A percentile compares a stretch with the other conserved stretches of the same genome.
Conservation (phyloP, 805 yeast genomes). For the fission yeast (Schizosaccharomyces pombe) region DNA sequence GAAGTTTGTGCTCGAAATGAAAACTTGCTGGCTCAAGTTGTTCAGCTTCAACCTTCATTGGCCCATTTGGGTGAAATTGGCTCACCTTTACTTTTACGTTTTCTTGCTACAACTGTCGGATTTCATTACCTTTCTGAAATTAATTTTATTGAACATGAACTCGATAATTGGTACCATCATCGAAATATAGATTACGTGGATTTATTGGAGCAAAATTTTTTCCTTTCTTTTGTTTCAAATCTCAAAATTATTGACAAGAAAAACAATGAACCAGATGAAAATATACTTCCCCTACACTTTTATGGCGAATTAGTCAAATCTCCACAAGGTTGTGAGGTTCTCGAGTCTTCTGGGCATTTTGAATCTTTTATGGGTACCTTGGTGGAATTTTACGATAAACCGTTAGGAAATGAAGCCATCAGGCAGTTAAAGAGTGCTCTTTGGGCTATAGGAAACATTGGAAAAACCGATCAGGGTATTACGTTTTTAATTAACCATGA, state of each 20-base stretch:
- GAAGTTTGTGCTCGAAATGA: constrained; percentile 25
- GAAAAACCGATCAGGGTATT: constrained; percentile 48
- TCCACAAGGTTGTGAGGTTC: constrained; percentile 46
- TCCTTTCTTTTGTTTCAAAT: constrained; percentile 5
- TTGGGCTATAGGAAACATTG: constrained; percentile 76
- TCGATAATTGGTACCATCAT: constrained; percentile 38
- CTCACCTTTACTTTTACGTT: constrained; percentile 34
- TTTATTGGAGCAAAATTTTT: constrained; percentile 10
- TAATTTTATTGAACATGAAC: constrained; percentile 39
- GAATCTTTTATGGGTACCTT: constrained; percentile 14
- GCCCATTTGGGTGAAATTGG: constrained; percentile 29
- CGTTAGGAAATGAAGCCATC: constrained; percentile 18
- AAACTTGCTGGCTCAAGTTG: constrained; percentile 25
- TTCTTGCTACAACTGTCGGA: constrained; percentile 46
- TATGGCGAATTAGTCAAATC: constrained; percentile 63
- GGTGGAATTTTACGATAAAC: constrained; percentile 10
- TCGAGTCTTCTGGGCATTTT: constrained; percentile 26
- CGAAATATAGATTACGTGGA: constrained; percentile 11
- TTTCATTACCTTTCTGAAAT: constrained; percentile 36
- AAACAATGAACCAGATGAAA: background rate
- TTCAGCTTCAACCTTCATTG: constrained; percentile 32
- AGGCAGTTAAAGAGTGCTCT: constrained; percentile 42
- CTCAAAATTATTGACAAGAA: background rate
- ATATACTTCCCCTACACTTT: constrained; percentile 34
- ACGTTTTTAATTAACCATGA: constrained; percentile 29